These are phyloP conservation scores for Prillingera fragicola DNA, from an alignment of 1,284 basidiomycete species.

Conservation along the genomic window DNA sequence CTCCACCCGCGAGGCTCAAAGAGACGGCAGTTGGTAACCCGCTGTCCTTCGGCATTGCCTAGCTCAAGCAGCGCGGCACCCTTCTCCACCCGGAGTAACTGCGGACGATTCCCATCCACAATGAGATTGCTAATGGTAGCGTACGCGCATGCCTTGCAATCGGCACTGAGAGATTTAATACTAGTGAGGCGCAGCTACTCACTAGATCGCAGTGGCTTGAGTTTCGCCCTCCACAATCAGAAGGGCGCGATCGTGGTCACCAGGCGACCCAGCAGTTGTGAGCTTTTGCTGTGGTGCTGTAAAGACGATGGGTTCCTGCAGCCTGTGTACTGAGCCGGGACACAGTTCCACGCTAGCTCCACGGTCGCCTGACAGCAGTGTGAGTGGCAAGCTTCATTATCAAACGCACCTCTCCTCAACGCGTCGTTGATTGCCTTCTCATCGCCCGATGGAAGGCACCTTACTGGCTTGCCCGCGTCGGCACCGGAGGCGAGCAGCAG, in stretches of 20 bases:
- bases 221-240: constrained; percentile 39
- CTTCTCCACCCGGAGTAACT: constrained; percentile 39
- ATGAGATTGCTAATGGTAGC: constrained; percentile 39
- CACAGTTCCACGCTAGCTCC: constrained; percentile 39
- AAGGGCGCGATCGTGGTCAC: constrained; percentile 36
- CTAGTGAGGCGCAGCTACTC: constrained; percentile 4
- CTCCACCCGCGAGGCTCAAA: constrained; percentile 50
- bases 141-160: constrained; percentile 40
- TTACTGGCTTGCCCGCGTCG: not conserved
- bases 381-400: not conserved
- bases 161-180: constrained; percentile 33
- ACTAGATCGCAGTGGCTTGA: constrained; percentile 41
- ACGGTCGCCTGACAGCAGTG: constrained; percentile 31
- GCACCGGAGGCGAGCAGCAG: not conserved
- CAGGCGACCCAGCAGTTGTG: constrained; percentile 24
- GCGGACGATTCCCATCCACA: constrained; percentile 47
- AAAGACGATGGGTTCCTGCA: constrained; percentile 38
- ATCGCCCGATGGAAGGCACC: constrained; percentile 37
- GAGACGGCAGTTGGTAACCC: constrained; percentile 41
- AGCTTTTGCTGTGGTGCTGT: constrained; percentile 41
- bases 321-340: constrained; percentile 39
- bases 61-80: constrained; percentile 46
- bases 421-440: constrained; percentile 41
- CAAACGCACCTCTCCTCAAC: constrained; percentile 29
- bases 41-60: constrained; percentile 45